Percentiles rank a stretch among this genome's conserved stretches.
phyloP scores from a whole-genome alignment of 371 early-diverging fungal species.

The Zopfochytrium polystomum region DNA sequence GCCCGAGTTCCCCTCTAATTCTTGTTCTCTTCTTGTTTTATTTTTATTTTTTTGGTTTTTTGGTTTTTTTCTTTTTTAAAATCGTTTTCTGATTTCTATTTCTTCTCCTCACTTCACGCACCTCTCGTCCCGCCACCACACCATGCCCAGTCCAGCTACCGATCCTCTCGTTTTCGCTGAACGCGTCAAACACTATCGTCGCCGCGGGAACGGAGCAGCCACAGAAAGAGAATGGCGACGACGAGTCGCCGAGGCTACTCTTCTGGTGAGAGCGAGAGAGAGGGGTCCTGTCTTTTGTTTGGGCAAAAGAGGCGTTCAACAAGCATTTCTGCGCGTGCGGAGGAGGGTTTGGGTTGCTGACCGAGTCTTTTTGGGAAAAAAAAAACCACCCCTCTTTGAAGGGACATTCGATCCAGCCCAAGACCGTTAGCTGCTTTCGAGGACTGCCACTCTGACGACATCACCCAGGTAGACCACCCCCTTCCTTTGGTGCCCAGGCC shows the following conservation, averaged over 20 bases:
- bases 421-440: slow-evolving; percentile 56
- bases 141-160: slow-evolving; percentile 23
- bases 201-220: slow-evolving; percentile 42
- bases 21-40: too few relatives aligned
- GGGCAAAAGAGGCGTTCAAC: neutral
- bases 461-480: slow-evolving; percentile 72
- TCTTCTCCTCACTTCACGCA: slow-evolving; percentile 1
- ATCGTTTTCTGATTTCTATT: slow-evolving; percentile 1
- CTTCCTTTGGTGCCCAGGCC: neutral
- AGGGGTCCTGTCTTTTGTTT: slow-evolving; percentile 22
- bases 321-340: slow-evolving; percentile 9
- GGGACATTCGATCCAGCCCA: slow-evolving; percentile 53
- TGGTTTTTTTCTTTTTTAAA: neutral
- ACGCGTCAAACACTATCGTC: slow-evolving; percentile 60
- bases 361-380: too few relatives aligned
- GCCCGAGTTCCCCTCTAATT: too few relatives aligned
- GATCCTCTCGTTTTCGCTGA: slow-evolving; percentile 67
- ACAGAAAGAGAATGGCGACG: slow-evolving; percentile 21
- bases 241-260: slow-evolving; percentile 62
- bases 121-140: slow-evolving; percentile 21
- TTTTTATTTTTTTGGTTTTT: too few relatives aligned
- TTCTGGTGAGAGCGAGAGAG: slow-evolving; percentile 55
- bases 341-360: neutral
- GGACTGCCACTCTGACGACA: slow-evolving; percentile 87
- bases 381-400: neutral